phyloP scores from a whole-genome alignment of 2,329 filamentous ascomycete genomes.

The Arachnopeziza araneosa region DNA sequence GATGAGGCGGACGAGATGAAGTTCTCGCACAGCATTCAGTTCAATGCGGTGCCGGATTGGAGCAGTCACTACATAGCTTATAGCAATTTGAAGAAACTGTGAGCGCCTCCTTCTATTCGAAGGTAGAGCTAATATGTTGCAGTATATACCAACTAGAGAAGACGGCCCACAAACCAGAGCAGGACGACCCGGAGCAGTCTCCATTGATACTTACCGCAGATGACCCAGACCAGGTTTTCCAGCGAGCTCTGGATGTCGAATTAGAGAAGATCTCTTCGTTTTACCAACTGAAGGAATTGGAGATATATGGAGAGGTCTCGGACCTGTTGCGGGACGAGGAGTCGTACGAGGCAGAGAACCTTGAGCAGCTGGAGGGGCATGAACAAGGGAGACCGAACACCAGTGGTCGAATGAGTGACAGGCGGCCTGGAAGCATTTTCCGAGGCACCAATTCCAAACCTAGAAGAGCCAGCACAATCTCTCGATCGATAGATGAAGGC shows the following conservation, averaged over 20 bases:
- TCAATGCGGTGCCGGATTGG: constrained; percentile 99
- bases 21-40: constrained; percentile 99
- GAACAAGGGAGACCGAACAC: constrained; percentile 36
- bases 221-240: constrained; percentile 78
- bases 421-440: constrained; percentile 45
- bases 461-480: constrained; percentile 40
- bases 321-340: constrained; percentile 73
- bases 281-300: constrained; percentile 81
- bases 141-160: constrained; percentile 97
- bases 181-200: constrained; percentile 73
- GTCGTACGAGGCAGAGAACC: constrained; percentile 43
- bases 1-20: constrained; percentile 86
- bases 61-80: constrained; percentile 97
- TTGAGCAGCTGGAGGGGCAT: constrained; percentile 30
- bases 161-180: constrained; percentile 56
- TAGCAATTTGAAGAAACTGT: constrained; percentile 98
- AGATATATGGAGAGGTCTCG: constrained; percentile 76
- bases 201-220: constrained; percentile 66
- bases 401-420: constrained; percentile 37
- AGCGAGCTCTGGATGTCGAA: constrained; percentile 76
- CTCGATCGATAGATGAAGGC: constrained; percentile 48
- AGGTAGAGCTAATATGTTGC: constrained; percentile 9
- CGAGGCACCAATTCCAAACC: constrained; percentile 38
- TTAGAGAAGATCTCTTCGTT: constrained; percentile 92
- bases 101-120: constrained; percentile 33